These are phyloP conservation scores for Fusarium sp. DNA, from an alignment of 2,329 filamentous ascomycete species.

Conservation along the genomic window DNA sequence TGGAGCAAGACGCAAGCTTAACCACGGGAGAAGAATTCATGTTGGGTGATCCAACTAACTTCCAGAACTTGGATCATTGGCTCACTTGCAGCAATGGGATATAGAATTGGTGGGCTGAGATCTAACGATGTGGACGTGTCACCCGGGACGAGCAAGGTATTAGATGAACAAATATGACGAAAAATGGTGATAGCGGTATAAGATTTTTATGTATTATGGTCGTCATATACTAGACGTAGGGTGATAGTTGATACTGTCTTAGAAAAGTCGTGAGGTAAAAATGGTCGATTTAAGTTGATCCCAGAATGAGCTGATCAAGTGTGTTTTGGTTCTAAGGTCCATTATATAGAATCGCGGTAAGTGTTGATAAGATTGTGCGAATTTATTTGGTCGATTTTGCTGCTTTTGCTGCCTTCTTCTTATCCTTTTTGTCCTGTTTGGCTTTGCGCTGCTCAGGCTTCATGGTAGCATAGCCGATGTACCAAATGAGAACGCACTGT, in stretches of 20 bases:
- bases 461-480: constrained; percentile 72
- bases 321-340: neutral
- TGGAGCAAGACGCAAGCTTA: neutral
- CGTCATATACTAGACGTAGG: constrained; percentile 20
- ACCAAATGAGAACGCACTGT: constrained; percentile 67
- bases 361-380: neutral
- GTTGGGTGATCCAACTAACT: constrained; percentile 16
- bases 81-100: constrained; percentile 10
- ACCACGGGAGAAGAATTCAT: neutral
- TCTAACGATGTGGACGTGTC: neutral
- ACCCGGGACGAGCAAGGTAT: neutral
- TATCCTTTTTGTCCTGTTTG: constrained; percentile 61
- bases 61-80: constrained; percentile 44
- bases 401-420: constrained; percentile 58
- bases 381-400: constrained; percentile 32
- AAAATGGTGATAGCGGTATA: constrained; percentile 4
- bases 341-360: neutral
- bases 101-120: neutral
- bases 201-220: constrained; percentile 28
- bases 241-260: constrained; percentile 1
- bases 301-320: neutral
- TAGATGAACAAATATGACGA: neutral
- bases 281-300: neutral
- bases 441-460: constrained; percentile 74
- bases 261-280: constrained; percentile 5